Evolutionary conservation across 2,329 filamentous ascomycete species (phyloP), one percentile per base, ranked within the genome.

Genomic region (Colletotrichum tropicicola): DNA sequence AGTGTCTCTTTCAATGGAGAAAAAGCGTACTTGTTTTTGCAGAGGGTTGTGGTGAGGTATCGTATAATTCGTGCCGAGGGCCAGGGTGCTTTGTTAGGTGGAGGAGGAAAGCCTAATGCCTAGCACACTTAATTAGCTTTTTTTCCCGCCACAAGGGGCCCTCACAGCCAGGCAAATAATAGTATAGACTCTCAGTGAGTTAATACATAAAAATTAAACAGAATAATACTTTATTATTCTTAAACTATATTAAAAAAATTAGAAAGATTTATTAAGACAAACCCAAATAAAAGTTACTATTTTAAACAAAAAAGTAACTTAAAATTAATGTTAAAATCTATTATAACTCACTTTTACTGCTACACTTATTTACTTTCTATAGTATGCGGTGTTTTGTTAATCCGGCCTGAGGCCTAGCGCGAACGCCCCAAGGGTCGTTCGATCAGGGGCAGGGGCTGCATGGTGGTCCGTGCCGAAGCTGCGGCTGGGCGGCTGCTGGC

Each of bases 401-500:
- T 17, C 25, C 45, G 25, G 9, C 15, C 25, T 17, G n/a, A n/a
- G n/a, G n/a, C n/a, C n/a, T n/a, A n/a, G n/a, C n/a, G n/a, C n/a
- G n/a, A n/a, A n/a, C n/a, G n/a, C n/a, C 6, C 13, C 23, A 10
- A 12, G 43, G 21, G 4, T 55, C 25, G 27, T 32, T 25, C 54
- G 43, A 21, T 48, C 28, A n/a, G 30, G 54, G 30, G 54, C 21
- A 48, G 13, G 28, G 12, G 49, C 7, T 51, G 35, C 17, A 8
- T 1, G 4, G 4, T 3, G 61, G 57, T 6, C 49, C 44, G 61
- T 65, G 61, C 61, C n/a, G 21, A 17, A 61, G 49, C 61, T 61
- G 56, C 43, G 48, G 25, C 30, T 53, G 25, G 47, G 56, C 49
- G 28, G 41, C 53, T 21, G 28, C 10, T 15, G 39, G 27, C 37